Base-by-base conservation (phyloP, 2,329 filamentous ascomycete genomes). In the Aspergillus ochraceoroseus region DNA sequence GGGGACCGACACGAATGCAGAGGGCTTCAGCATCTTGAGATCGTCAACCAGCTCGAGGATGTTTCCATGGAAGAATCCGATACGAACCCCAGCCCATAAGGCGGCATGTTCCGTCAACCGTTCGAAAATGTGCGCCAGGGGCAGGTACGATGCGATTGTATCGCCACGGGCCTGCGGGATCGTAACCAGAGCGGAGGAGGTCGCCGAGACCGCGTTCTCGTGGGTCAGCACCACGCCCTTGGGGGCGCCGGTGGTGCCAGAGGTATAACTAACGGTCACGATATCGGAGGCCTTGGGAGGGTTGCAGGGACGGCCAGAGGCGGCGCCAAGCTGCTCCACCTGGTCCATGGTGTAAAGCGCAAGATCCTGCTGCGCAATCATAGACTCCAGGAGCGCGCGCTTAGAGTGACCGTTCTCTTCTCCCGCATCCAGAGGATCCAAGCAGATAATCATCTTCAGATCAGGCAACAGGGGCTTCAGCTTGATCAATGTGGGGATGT, bases 51-150 rank as follows among this genome's bases (percentile, higher is more conserved):
- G 72, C 49, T 85, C 85, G 8, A 85, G 61, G 47, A 95, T 83
- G 59, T 95, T 87, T 39, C 92, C 92, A 54, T 92, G 87, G 76
- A 95, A 98, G 66, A 90, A 98, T 8, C 90, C 92, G 54, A 95
- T 81, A 6, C 79, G 71, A 22, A 78, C 79, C 39, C 87, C 89
- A 37, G 78, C 74, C 56, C 83, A 79, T 11, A 95, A 71, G 9
- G 79, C 77, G 3, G 74, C 72, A 62, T 94, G 85, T 62, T 98
- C 92, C 27, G 82, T 73, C 52, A 95, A 74, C 40, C 92, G 83
- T 50, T 89, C 85, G 64, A 87, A 95, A 56, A 98, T 96, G 62
- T 98, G 92, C 7, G 92, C 92, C 26, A 95, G 71, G 0, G 92
- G 92, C 36, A 98, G 76, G 66, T 96, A 98, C 1, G 90, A 96